These are phyloP conservation scores for Fusarium palustre DNA, from an alignment of 2,329 filamentous ascomycete genomes.

Conservation along the genomic window DNA sequence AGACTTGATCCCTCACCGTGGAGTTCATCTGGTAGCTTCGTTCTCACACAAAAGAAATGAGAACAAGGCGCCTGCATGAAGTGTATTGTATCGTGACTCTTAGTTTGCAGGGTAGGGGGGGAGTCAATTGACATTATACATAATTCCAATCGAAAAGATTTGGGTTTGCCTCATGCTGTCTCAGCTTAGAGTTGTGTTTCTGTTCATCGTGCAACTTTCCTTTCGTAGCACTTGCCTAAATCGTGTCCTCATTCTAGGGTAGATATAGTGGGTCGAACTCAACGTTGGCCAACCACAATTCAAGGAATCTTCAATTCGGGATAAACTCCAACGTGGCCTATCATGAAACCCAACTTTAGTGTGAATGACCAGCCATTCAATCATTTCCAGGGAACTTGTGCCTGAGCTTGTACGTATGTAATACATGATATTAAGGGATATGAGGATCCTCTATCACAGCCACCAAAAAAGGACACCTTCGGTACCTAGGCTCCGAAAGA, in stretches of 20 bases:
- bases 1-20: too few species aligned
- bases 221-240: background rate
- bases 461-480: slow-evolving; percentile 38
- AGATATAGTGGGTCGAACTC: background rate
- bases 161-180: background rate
- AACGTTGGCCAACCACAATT: background rate
- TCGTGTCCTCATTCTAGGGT: slow-evolving; percentile 7
- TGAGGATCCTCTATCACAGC: slow-evolving; percentile 26
- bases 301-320: slow-evolving; percentile 16
- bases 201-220: background rate
- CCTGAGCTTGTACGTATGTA: background rate
- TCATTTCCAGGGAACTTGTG: background rate
- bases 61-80: too few species aligned
- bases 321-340: slow-evolving; percentile 20
- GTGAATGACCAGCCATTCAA: background rate
- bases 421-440: slow-evolving; percentile 37
- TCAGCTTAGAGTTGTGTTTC: background rate
- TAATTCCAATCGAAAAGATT: background rate
- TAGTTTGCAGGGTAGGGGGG: background rate
- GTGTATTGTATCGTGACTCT: background rate
- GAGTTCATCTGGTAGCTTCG: too few species aligned
- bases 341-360: slow-evolving; percentile 3
- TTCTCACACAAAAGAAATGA: too few species aligned
- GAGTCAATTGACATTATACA: background rate
- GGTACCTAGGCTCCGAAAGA: slow-evolving; percentile 38